Conservation (phyloP, 148 eudicot species). For the Amaranthus hypochondriacus region DNA sequence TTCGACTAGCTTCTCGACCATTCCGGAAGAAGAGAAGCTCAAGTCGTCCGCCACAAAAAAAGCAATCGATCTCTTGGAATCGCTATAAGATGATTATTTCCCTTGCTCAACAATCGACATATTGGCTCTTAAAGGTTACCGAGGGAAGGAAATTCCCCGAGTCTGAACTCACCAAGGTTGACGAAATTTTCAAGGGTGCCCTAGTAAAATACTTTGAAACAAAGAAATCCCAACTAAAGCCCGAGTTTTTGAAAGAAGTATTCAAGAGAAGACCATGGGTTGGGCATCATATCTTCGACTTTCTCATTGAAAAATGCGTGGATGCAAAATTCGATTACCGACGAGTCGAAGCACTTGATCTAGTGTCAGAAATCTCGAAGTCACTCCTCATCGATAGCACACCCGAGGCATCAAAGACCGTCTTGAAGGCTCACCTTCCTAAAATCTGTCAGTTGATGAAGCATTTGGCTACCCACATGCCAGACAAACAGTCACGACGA, state of each 20-base stretch:
- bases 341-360: conserved; percentile 73
- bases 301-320: conserved; percentile 59
- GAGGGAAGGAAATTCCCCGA: conserved; percentile 58
- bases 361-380: conserved; percentile 51
- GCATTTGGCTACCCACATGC: conserved; percentile 58
- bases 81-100: conserved; percentile 62
- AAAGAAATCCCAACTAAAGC: conserved; percentile 72
- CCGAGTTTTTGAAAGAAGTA: conserved; percentile 69
- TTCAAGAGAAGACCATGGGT: conserved; percentile 83
- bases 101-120: conserved; percentile 69
- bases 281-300: conserved; percentile 57
- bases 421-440: conserved; percentile 45
- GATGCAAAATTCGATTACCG: conserved; percentile 59
- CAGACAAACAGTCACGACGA: conserved; percentile 71
- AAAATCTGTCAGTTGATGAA: conserved; percentile 45
- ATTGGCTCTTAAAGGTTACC: conserved; percentile 82
- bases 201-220: conserved; percentile 56
- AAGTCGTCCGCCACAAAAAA: conserved; percentile 53
- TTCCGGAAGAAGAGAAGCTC: conserved; percentile 65
- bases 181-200: conserved; percentile 47
- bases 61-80: conserved; percentile 54
- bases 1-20: conserved; percentile 69
- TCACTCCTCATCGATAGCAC: conserved; percentile 35
- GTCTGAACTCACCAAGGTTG: conserved; percentile 48
- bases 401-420: conserved; percentile 30